Evolutionary conservation across 176 grass and related monocot species (phyloP), one percentile per base, ranked within the genome.

Genomic region (Dactylis glomerata): DNA sequence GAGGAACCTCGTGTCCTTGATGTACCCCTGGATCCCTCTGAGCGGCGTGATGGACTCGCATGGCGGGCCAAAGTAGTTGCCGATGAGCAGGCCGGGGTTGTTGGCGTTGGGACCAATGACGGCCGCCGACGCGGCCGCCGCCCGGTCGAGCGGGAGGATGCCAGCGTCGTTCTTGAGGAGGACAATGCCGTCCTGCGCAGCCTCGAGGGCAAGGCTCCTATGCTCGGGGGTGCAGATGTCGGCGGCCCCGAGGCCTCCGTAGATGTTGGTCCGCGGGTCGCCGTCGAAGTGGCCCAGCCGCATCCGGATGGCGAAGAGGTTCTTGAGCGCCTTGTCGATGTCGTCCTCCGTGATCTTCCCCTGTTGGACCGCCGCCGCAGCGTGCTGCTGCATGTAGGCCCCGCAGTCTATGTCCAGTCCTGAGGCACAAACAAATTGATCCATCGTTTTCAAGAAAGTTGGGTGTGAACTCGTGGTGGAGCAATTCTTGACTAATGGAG

Each of bases 241-340:
- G 2, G 50, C 20, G 2, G 85, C 80, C 10, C 69, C 81, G 15
- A 97, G 86, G 22, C n/a, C 22, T 28, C 92, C 89, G 63, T 94
- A 97, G n/a, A 22, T 2, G 30, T 68, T 74, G 54, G 31, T 7
- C n/a, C 71, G 26, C 2, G 95, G 92, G 69, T 91, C 88, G 32
- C 95, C 92, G 37, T 97, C 73, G 82, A 97, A 97, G 86, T 92
- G 90, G 15, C 94, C 92, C 12, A 97, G 92, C 1, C 95, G 79
- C 84, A 97, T 94, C 54, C 88, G 78, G 15, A 80, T 49, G 9
- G 84, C 36, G 58, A 94, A 85, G 64, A 90, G 90, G 86, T 97
- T 97, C 4, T 10, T 50, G 14, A 94, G 23, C 6, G 92, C 95
- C 68, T 81, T 90, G 45, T 97, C 44, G 3, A 97, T 56, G 82